These are phyloP conservation scores for Acer negundo DNA, from an alignment of 345 rosid species.

Conservation along the genomic window DNA sequence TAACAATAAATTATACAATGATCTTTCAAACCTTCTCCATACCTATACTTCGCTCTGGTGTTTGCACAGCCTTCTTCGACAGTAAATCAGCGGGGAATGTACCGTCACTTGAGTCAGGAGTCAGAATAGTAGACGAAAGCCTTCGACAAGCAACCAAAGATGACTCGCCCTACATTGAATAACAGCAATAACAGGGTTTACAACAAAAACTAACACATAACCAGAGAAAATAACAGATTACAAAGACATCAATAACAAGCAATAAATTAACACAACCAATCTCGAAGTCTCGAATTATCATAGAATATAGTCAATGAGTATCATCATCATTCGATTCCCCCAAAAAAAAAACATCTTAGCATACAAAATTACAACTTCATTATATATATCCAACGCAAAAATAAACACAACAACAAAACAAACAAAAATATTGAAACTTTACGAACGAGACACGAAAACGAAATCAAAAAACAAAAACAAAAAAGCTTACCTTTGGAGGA, in stretches of 20 bases:
- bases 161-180: conserved; percentile 41
- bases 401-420: neutral
- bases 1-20: neutral
- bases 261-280: neutral
- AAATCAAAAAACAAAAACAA: neutral
- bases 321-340: too few relatives aligned
- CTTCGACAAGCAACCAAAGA: conserved; percentile 42
- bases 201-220: neutral
- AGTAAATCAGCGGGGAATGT: conserved; percentile 67
- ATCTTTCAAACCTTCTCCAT: conserved; percentile 15
- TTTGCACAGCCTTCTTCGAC: conserved; percentile 39
- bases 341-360: neutral
- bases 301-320: neutral
- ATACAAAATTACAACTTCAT: neutral
- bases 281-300: neutral
- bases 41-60: conserved; percentile 68
- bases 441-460: neutral
- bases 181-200: neutral
- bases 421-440: neutral
- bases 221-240: neutral
- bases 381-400: too few relatives aligned
- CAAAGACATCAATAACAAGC: neutral
- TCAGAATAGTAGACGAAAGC: conserved; percentile 56
- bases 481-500: conserved; percentile 26
- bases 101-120: conserved; percentile 56